Evolutionary conservation across 2,329 filamentous ascomycete genomes (phyloP).

Genomic region (Penicillium thymicola): DNA sequence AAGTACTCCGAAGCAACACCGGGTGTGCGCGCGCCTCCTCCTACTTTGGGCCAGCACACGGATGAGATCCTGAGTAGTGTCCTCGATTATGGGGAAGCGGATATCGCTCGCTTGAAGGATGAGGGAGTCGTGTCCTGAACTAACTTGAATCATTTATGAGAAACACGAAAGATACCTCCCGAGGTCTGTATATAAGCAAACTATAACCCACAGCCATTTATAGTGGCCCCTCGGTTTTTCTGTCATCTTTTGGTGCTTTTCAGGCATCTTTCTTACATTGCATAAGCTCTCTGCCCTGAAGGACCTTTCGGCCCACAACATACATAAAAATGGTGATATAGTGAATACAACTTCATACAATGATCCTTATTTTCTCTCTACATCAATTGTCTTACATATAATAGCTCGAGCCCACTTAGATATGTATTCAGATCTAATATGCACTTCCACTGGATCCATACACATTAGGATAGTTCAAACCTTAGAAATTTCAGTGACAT

Average conservation of each 20-base stretch:
- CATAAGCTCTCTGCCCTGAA: neutral
- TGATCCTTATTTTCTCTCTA: neutral
- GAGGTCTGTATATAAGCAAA: conserved; percentile 5
- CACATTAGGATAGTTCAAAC: neutral
- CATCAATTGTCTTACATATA: neutral
- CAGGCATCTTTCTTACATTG: neutral
- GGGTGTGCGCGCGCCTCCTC: conserved; percentile 72
- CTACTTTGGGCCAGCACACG: conserved; percentile 83
- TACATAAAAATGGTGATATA: neutral
- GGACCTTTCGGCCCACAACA: neutral
- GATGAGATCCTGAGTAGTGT: conserved; percentile 67
- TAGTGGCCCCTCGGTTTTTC: neutral
- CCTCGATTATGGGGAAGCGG: conserved; percentile 56
- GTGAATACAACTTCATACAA: neutral
- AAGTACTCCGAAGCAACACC: conserved; percentile 86
- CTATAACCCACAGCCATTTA: neutral
- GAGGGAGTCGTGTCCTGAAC: conserved; percentile 63
- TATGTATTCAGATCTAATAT: neutral
- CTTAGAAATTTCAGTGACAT: neutral
- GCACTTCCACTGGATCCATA: neutral
- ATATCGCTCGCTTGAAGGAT: conserved; percentile 61
- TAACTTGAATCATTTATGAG: conserved; percentile 8
- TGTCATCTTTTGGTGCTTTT: neutral
- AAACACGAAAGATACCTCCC: neutral
- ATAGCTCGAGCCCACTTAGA: neutral